phyloP scores from a whole-genome alignment of 2,329 filamentous ascomycete species.

The Calonectria honghensis region DNA sequence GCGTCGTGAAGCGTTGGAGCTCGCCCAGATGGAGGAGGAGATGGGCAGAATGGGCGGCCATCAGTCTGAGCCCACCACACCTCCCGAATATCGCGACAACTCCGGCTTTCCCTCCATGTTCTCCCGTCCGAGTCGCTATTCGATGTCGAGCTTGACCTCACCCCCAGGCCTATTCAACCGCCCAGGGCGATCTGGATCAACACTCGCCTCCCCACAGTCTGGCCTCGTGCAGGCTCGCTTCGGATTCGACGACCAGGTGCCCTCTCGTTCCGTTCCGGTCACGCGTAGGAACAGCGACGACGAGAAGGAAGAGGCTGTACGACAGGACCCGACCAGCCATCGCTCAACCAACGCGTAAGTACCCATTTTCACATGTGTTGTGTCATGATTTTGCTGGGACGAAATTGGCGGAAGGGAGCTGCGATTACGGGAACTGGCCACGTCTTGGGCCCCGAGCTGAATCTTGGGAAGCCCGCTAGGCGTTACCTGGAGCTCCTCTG shows the following conservation, averaged over 20 bases:
- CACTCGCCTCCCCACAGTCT: slow-evolving; percentile 85
- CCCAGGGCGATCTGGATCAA: slow-evolving; percentile 84
- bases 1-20: slow-evolving; percentile 87
- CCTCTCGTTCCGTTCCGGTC: slow-evolving; percentile 89
- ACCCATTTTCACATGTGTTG: slow-evolving; percentile 40
- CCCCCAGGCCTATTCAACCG: slow-evolving; percentile 85
- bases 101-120: slow-evolving; percentile 86
- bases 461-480: background rate
- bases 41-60: slow-evolving; percentile 80
- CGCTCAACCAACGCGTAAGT: slow-evolving; percentile 88
- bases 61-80: slow-evolving; percentile 96
- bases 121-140: slow-evolving; percentile 90
- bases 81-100: slow-evolving; percentile 90
- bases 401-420: background rate
- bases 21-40: slow-evolving; percentile 89
- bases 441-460: background rate
- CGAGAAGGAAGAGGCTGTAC: slow-evolving; percentile 85
- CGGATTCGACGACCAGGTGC: slow-evolving; percentile 73
- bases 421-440: background rate
- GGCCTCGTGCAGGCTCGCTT: slow-evolving; percentile 76
- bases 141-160: slow-evolving; percentile 89
- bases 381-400: slow-evolving; percentile 5
- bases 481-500: background rate
- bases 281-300: slow-evolving; percentile 94
- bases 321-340: slow-evolving; percentile 81